phyloP scores from a whole-genome alignment of 73 alveolate genomes.

The Paramecium tetraurelia region DNA sequence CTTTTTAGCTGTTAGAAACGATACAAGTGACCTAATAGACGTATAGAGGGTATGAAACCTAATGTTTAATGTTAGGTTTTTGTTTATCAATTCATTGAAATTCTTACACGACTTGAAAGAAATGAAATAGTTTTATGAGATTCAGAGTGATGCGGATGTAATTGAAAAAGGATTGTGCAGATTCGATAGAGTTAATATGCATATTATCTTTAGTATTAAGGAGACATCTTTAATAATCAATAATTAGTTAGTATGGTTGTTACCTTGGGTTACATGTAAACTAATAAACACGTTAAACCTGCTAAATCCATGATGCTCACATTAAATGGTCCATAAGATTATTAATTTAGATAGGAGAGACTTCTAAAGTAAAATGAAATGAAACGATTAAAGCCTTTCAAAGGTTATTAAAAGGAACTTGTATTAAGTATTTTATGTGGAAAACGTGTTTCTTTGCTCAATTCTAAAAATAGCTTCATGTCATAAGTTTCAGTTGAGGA shows the following conservation, averaged over 20 bases:
- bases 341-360: neutral
- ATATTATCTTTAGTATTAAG: neutral
- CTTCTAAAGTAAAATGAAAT: neutral
- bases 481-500: neutral
- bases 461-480: neutral
- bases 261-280: neutral
- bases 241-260: neutral
- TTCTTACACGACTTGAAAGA: neutral
- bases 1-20: neutral
- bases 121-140: neutral
- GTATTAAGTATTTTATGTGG: neutral
- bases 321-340: conserved; percentile 14
- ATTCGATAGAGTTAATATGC: neutral
- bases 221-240: neutral
- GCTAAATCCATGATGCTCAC: neutral
- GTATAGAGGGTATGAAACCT: neutral
- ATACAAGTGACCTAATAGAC: neutral
- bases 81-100: neutral
- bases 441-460: neutral
- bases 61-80: neutral
- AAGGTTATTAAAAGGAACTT: neutral
- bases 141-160: neutral
- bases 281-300: conserved; percentile 15
- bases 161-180: neutral
- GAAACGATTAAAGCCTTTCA: neutral